Evolutionary conservation across 2,329 filamentous ascomycete species (phyloP), one percentile per base, ranked within the genome.

Genomic region (Claviceps spartinae): DNA sequence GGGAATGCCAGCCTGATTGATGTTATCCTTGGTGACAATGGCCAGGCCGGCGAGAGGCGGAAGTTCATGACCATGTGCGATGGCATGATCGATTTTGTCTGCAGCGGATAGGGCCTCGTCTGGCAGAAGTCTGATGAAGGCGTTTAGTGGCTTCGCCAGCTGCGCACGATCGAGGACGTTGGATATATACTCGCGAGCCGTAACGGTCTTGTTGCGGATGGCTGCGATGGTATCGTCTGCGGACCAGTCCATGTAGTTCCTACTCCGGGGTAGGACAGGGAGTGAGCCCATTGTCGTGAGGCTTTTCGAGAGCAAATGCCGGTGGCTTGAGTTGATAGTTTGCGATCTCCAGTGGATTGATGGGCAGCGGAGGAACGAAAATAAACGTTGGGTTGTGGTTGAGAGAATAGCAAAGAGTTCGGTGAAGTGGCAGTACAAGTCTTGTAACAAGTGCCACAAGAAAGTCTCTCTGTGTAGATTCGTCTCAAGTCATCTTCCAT

Each of bases 1-100:
- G 1, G 51, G 49, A 5, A 56, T 2, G 4, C 54, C 52, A 4
- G 48, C 37, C 20, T 58, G 18, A 44, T 59, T 57, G 51, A 59
- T 59, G 40, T 58, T 59, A 50, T 59, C 58, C 34, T 59, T 59
- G 18, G 50, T 52, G 40, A 57, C 58, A 43, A 59, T 54, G n/a
- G 58, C 57, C 4, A 59, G 52, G 2, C 58, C 58, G 18, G 56
- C 57, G 14, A 59, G 54, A 20, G 57, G 58, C 11, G 56, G 54
- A 16, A 57, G 45, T 3, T 52, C 4, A 5, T 49, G 45, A 1
- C 57, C 56, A 5, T 51, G 24, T 18, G 54, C 52, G 34, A 55
- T 53, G 6, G 38, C 45, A 16, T 20, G 26, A 38, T 52, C 50
- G 4, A 52, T 37, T 13, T 52, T 43, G 26, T 52, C 50, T 14